Evolutionary conservation across 768 basidiomycete genomes (phyloP).

Genomic region (Pholiota molesta): DNA sequence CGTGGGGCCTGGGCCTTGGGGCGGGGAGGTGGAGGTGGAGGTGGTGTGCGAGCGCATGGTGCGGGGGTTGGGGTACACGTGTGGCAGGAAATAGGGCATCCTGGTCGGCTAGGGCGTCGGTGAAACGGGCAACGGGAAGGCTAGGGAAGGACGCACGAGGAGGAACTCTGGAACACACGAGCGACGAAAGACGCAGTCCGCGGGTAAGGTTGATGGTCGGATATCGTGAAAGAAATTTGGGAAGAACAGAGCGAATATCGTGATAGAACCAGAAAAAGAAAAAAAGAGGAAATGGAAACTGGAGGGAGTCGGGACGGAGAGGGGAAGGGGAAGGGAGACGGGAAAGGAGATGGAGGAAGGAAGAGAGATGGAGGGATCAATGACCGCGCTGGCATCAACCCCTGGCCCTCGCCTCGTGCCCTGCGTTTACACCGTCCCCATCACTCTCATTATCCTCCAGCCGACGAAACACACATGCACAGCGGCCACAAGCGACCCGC

Average conservation of each 20-base stretch:
- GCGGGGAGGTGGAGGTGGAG: not conserved
- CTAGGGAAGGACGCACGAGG: not conserved
- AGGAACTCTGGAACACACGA: not conserved
- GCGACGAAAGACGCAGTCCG: not conserved
- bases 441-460: too few relatives aligned
- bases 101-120: not conserved
- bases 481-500: too few relatives aligned
- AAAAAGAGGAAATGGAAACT: not conserved
- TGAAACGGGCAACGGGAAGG: not conserved
- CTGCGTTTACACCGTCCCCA: too few relatives aligned
- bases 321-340: not conserved
- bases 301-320: not conserved
- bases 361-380: not conserved
- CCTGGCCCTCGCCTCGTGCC: conserved; percentile 3
- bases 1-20: not conserved
- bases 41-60: not conserved
- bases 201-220: not conserved
- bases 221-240: not conserved
- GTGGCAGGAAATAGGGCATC: conserved; percentile 3
- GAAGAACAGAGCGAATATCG: not conserved
- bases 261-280: not conserved
- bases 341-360: not conserved
- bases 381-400: not conserved
- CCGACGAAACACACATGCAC: too few relatives aligned
- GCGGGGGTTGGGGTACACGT: conserved; percentile 3